Evolutionary conservation across 164 flowering plant species (phyloP).

Genomic region (Amborella trichopoda): DNA sequence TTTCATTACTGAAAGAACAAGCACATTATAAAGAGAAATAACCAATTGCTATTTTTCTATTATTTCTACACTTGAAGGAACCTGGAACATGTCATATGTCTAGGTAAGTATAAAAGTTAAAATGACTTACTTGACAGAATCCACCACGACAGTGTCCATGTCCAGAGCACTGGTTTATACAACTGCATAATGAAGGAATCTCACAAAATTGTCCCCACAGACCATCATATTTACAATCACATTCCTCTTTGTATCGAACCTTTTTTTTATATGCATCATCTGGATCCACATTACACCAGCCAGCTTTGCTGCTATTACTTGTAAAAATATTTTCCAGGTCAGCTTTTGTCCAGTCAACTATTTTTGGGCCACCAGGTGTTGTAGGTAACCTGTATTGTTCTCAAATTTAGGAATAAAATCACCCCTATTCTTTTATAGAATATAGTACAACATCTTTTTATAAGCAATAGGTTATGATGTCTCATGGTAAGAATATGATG

Average conservation of each 20-base stretch:
- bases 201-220: slow-evolving; percentile 77
- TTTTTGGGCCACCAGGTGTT: slow-evolving; percentile 40
- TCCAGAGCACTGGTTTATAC: slow-evolving; percentile 89
- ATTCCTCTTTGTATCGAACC: slow-evolving; percentile 62
- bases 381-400: slow-evolving; percentile 44
- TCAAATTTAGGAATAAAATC: neutral
- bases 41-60: too few relatives aligned
- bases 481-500: too few relatives aligned
- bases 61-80: too few relatives aligned
- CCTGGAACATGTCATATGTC: too few relatives aligned
- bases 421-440: too few relatives aligned
- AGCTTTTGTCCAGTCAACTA: slow-evolving; percentile 64
- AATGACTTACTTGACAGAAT: slow-evolving; percentile 73
- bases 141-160: slow-evolving; percentile 94
- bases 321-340: slow-evolving; percentile 66
- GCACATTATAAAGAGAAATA: too few relatives aligned
- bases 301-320: slow-evolving; percentile 54
- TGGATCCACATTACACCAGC: slow-evolving; percentile 98
- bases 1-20: too few relatives aligned
- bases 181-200: slow-evolving; percentile 51
- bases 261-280: slow-evolving; percentile 55
- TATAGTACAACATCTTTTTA: too few relatives aligned
- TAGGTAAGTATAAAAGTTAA: too few relatives aligned
- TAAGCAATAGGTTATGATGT: too few relatives aligned
- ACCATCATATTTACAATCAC: slow-evolving; percentile 96